phyloP scores from a whole-genome alignment of 768 basidiomycete genomes.

The Pleurotus eryngii region DNA sequence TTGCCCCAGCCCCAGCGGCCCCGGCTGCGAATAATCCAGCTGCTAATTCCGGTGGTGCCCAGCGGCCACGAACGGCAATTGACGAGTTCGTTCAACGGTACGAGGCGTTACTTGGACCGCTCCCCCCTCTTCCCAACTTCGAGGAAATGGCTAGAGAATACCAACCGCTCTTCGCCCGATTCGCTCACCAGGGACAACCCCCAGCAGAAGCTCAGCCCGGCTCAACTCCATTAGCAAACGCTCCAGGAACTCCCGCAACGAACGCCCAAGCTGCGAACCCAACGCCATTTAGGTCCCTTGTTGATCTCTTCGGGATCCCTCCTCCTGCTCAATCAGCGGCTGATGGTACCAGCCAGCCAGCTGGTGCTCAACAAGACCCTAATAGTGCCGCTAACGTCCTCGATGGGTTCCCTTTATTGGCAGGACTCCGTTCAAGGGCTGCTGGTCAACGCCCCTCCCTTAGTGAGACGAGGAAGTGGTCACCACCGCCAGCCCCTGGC shows the following conservation, averaged over 20 bases:
- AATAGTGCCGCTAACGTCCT: neutral
- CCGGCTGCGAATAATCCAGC: neutral
- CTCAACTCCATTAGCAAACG: too few species aligned
- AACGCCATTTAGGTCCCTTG: too few species aligned
- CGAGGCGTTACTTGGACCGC: neutral
- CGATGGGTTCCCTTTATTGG: neutral
- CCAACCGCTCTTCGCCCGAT: neutral
- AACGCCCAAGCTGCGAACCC: too few species aligned
- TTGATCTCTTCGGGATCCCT: too few species aligned
- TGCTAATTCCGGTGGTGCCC: neutral
- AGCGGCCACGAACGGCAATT: neutral
- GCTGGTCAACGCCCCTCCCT: slow-evolving; percentile 8
- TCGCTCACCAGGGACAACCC: neutral
- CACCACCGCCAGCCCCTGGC: slow-evolving; percentile 61
- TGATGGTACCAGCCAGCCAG: neutral
- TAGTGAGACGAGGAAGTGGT: slow-evolving; percentile 48
- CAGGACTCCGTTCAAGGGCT: neutral
- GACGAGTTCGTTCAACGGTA: neutral
- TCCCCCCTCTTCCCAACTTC: neutral
- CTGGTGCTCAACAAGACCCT: neutral
- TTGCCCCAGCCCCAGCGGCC: neutral
- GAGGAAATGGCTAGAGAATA: neutral
- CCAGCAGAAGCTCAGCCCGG: neutral
- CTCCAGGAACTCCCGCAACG: too few species aligned
- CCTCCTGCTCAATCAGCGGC: too few species aligned